These are phyloP conservation scores for Xylaria arbuscula DNA, from an alignment of 2,329 filamentous ascomycete species.

Conservation along the genomic window DNA sequence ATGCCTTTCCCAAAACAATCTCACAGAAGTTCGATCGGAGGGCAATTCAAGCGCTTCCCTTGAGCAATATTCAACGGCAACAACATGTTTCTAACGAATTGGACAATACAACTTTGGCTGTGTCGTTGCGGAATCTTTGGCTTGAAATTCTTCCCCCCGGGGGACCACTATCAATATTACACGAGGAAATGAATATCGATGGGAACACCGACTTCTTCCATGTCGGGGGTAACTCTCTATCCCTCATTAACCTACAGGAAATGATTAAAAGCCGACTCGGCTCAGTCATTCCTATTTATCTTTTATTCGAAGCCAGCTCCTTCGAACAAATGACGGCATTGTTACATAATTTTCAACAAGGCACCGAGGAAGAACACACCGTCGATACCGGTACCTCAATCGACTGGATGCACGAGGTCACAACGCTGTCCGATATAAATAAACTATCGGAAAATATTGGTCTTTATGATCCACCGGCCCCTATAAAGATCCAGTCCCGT, in stretches of 20 bases:
- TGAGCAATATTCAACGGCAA: neutral
- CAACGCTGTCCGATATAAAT: neutral
- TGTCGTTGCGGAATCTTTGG: neutral
- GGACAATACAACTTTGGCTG: too few species aligned
- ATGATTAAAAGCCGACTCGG: neutral
- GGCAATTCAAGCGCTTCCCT: too few species aligned
- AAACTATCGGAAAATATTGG: neutral
- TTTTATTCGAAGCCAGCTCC: constrained; percentile 2
- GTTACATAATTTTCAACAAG: too few species aligned
- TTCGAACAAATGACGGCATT: constrained; percentile 11
- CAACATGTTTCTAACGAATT: neutral
- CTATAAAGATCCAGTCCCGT: too few species aligned
- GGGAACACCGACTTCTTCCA: constrained; percentile 7
- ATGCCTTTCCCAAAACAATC: neutral
- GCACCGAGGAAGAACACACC: too few species aligned
- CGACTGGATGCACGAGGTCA: constrained; percentile 11
- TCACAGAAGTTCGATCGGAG: neutral
- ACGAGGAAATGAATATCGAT: neutral
- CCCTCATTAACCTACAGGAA: neutral
- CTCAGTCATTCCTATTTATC: neutral
- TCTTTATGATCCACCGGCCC: too few species aligned
- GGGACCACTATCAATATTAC: neutral
- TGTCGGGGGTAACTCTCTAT: constrained; percentile 8
- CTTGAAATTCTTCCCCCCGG: constrained; percentile 3
- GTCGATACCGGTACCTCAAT: neutral